phyloP scores from a whole-genome alignment of 2,329 filamentous ascomycete species.

The Metarhizium anisopliae region DNA sequence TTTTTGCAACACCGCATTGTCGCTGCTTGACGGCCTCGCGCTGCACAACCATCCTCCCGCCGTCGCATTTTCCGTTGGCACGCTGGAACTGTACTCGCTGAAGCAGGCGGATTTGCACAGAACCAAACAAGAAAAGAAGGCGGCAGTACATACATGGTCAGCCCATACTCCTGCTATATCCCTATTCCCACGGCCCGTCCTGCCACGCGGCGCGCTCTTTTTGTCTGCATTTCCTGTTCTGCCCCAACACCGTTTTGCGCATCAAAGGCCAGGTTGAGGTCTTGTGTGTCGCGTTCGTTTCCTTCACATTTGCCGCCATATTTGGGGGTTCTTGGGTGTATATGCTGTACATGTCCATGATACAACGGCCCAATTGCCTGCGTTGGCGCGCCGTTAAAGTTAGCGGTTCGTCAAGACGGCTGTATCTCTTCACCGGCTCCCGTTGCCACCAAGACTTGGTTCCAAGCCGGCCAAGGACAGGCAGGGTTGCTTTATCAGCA shows the following conservation, averaged over 20 bases:
- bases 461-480: slow-evolving; percentile 14
- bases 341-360: background rate
- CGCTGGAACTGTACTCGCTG: background rate
- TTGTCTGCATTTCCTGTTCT: background rate
- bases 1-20: background rate
- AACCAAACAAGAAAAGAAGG: background rate
- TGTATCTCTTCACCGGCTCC: background rate
- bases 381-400: background rate
- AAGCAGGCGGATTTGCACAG: background rate
- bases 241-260: background rate
- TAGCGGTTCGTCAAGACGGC: background rate
- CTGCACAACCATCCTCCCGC: background rate
- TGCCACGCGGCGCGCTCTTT: background rate
- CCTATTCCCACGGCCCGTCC: background rate
- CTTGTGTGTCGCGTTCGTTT: background rate
- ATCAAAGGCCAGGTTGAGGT: background rate
- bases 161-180: background rate
- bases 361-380: background rate
- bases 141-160: background rate
- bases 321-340: background rate
- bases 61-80: background rate
- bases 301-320: background rate
- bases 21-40: background rate
- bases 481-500: slow-evolving; percentile 29
- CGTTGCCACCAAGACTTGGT: slow-evolving; percentile 7